Conservation (phyloP, 2,329 filamentous ascomycete genomes). For the Cryphonectria japonica region DNA sequence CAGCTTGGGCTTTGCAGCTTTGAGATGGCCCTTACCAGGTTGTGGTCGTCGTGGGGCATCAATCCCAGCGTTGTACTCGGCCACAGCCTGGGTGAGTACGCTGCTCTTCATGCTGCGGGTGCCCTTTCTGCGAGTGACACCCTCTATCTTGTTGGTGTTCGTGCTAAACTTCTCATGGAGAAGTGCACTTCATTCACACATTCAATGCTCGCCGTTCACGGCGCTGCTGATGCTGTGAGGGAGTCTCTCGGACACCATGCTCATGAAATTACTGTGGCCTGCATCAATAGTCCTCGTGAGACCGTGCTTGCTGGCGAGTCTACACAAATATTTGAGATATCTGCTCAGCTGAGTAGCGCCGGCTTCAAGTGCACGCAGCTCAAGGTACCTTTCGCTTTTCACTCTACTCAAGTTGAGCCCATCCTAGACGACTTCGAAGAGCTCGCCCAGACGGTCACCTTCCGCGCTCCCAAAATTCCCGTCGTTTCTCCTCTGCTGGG, state of each 20-base stretch:
- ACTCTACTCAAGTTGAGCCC: slow-evolving; percentile 56
- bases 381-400: slow-evolving; percentile 57
- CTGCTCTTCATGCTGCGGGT: slow-evolving; percentile 70
- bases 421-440: slow-evolving; percentile 62
- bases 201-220: slow-evolving; percentile 56
- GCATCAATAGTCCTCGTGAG: slow-evolving; percentile 75
- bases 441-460: slow-evolving; percentile 45
- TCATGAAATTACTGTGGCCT: slow-evolving; percentile 59
- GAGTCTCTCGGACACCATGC: slow-evolving; percentile 52
- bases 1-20: slow-evolving; percentile 60
- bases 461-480: slow-evolving; percentile 54
- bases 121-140: slow-evolving; percentile 73
- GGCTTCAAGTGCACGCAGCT: slow-evolving; percentile 51
- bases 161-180: slow-evolving; percentile 67
- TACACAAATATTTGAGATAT: slow-evolving; percentile 49
- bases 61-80: slow-evolving; percentile 53
- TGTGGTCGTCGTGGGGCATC: slow-evolving; percentile 62
- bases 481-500: slow-evolving; percentile 71
- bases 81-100: slow-evolving; percentile 70
- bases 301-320: slow-evolving; percentile 67
- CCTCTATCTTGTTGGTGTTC: slow-evolving; percentile 70
- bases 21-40: slow-evolving; percentile 59
- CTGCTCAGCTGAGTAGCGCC: slow-evolving; percentile 38
- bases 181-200: slow-evolving; percentile 70
- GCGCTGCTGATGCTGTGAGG: slow-evolving; percentile 54